Base-by-base conservation (phyloP, 2,329 filamentous ascomycete genomes). In the Arthroderma uncinatum region DNA sequence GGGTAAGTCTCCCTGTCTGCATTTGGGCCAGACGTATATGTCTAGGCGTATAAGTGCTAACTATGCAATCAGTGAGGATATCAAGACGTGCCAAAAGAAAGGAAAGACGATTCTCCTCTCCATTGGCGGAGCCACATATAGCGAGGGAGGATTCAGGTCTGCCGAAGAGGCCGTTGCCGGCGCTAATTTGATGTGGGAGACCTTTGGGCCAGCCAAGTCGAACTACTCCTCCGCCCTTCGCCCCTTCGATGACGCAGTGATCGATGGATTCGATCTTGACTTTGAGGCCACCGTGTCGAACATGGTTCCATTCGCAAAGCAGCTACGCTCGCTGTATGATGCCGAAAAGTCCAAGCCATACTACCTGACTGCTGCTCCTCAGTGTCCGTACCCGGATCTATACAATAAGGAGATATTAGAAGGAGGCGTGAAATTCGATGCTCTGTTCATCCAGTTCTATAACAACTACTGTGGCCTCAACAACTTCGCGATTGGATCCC, bases 201-300 rank as follows among this genome's bases (percentile, higher is more conserved):
- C 83, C 61, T 89, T 89, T 67, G 86, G 86, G 1, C 82, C 85
- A 3, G 16, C 73, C 74, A 59, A 50, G 54, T 30, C 36, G 5
- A 44, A 55, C 39, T 1, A 55, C 39, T 1, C 30, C 10, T 53
- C 50, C 5, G 73, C 73, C 6, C 75, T 80, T 57, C 81, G 87
- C 7, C 86, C 86, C 1, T 89, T 89, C 66, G 83, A 83, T 56
- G 70, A 72, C 10, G 80, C 82, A 8, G 75, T 81, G 2, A 72
- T 90, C 42, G 85, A 90, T 67, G 87, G 87, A 3, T 89, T 90
- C 68, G 86, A 90, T 70, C 82, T 89, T 61, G 86, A 90, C 68
- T 83, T 89, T 60, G 86, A 89, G 71, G 75, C 79, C 3, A 69
- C 70, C 2, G 78, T 79, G 12, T 69, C 70, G 52, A 83, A 87